Base-by-base conservation (phyloP, 2,329 filamentous ascomycete species). In the Colletotrichum costaricense region DNA sequence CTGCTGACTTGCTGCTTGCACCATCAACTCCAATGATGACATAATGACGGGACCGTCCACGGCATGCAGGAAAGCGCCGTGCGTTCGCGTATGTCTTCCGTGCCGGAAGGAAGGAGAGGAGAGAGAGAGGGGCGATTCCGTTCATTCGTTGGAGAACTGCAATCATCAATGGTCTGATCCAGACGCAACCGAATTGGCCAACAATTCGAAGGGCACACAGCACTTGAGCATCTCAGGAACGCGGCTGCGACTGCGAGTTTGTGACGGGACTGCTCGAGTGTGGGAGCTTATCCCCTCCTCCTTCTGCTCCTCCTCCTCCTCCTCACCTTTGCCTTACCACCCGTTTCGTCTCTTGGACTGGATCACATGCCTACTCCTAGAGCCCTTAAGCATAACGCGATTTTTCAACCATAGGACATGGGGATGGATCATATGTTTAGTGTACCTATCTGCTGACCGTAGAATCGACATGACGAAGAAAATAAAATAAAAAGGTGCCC, bases 1-100 rank as follows among this genome's bases (percentile, higher is more conserved):
- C 38, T 42, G 38, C 38, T 42, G 38, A 42, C 38, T 42, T 42
- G 38, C 38, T 42, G 67, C 54, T 64, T 33, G 62, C 19, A 30
- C 60, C 60, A 65, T 59, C 22, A 2, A 1, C 52, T 24, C 26
- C 35, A 16, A 66, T 70, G 55, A 55, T 67, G 63, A 70, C 63
- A 70, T 70, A 67, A 70, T 66, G 55, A 67, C 68, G 68, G 55
- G 24, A 24, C 63, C 62, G 35, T 26, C 42, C 42, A 49, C 46
- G 66, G 55, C 49, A 56, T 55, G 63, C 56, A 56, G 55, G 30
- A 55, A 54, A 55, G 46, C 42, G 65, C 42, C 35, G 42, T 33
- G 65, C 38, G 65, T 57, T 42, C 54, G 55, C 54, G 54, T 42
- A 46, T 54, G 63, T 67, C 28, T 46, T 52, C 52, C 30, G 52